Percentiles rank a stretch among this genome's conserved stretches.
These are phyloP conservation scores for Hanseniaspora sp. DNA, from an alignment of 1,139 yeast species.

Conservation along the genomic window DNA sequence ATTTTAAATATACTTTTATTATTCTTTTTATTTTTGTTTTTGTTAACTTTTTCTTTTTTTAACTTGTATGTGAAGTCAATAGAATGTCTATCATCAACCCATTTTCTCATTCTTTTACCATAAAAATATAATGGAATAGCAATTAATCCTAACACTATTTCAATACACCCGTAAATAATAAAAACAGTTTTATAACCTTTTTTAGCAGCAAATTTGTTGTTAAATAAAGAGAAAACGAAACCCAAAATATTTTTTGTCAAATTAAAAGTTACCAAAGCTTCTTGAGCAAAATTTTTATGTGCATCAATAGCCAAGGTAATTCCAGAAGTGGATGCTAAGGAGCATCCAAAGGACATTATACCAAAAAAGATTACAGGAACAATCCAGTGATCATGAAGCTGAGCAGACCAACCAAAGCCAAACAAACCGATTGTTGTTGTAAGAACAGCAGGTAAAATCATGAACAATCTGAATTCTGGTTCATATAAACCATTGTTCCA, in stretches of 20 bases:
- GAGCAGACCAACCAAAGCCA: constrained; percentile 55
- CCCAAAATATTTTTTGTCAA: constrained; percentile 46
- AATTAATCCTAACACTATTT: constrained; percentile 38
- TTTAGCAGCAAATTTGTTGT: constrained; percentile 36
- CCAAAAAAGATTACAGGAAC: constrained; percentile 51
- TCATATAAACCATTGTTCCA: constrained; percentile 47
- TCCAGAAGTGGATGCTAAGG: constrained; percentile 51
- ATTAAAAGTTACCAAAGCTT: constrained; percentile 47
- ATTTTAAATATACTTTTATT: background rate
- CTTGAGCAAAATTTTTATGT: constrained; percentile 49
- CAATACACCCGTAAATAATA: constrained; percentile 45
- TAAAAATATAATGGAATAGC: constrained; percentile 47
- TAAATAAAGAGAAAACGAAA: constrained; percentile 47
- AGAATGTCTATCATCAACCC: constrained; percentile 40
- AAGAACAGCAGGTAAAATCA: constrained; percentile 42
- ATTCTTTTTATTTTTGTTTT: background rate
- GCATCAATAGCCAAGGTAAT: constrained; percentile 52
- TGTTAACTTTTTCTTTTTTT: background rate
- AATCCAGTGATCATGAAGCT: constrained; percentile 42
- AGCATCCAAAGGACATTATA: constrained; percentile 47
- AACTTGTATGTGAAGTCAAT: constrained; percentile 30
- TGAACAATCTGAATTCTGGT: constrained; percentile 49
- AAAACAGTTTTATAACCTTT: constrained; percentile 42
- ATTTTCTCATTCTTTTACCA: constrained; percentile 43
- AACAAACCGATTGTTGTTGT: constrained; percentile 44